Evolutionary conservation across 1,139 yeast genomes (phyloP), one percentile per base, ranked within the genome.

Genomic region (Lodderomyces margitis): DNA sequence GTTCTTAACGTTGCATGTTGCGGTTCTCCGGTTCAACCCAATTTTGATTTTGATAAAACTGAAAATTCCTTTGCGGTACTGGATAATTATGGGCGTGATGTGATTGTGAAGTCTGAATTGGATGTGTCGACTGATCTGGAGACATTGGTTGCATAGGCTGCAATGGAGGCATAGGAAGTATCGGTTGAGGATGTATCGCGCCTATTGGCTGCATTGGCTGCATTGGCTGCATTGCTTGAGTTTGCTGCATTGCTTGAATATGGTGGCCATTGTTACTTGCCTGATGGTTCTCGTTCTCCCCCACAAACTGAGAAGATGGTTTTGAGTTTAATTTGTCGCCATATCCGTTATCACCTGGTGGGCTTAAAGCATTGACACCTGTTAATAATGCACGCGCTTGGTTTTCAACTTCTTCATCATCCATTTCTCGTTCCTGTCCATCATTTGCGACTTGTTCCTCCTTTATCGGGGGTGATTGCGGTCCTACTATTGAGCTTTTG

Each of bases 341-440:
- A 19, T 21, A 21, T 12, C 20, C 32, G n/a, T 25, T 11, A 25
- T 19, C 14, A 19, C 25, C n/a, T 15, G 47, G 47, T 1, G 47
- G 47, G 23, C 46, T 44, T 25, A 39, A 25, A 7, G 47, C 43
- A 34, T 42, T 41, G 5, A 44, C 36, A 8, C 47, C 47, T 23
- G 34, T 33, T 10, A 44, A 34, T 8, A 44, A 31, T 4, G 39
- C 34, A 12, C 41, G 31, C 30, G 37, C 36, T 21, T 34, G 39
- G 10, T 34, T 20, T 19, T 41, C 42, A 7, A 28, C 32, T 9
- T 28, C 32, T 9, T 14, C 32, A 3, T 28, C 32, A 7, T 28
- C 32, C 10, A 3, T 11, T 5, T 5, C 32, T 8, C n/a, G 19
- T 4, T 25, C 30, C 30, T 12, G 7, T 16, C 3, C 8, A 12